A percentile compares a stretch with the other conserved stretches of the same genome.
Conservation (phyloP, 1,284 basidiomycete genomes). For the Meira miltonrushii region DNA sequence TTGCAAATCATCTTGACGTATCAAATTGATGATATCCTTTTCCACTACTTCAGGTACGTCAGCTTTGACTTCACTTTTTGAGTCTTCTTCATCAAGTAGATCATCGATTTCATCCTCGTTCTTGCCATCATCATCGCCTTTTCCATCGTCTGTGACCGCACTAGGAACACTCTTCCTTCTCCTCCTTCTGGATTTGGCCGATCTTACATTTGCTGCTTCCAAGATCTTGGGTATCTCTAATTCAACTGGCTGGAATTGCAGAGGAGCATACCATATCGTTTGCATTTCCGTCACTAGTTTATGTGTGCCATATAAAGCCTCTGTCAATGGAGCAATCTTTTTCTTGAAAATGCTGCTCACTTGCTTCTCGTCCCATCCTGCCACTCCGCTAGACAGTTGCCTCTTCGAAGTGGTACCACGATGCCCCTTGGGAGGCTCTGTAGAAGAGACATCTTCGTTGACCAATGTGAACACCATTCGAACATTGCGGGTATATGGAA, state of each 20-base stretch:
- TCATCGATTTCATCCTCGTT: conserved; percentile 23
- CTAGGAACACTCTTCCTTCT: too few relatives aligned
- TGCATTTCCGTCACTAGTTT: conserved; percentile 91
- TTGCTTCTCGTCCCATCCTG: not conserved
- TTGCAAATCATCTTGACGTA: conserved; percentile 43
- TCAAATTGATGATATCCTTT: conserved; percentile 15
- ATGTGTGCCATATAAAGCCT: conserved; percentile 59
- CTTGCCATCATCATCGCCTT: not conserved
- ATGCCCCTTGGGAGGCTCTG: conserved; percentile 1
- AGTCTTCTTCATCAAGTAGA: conserved; percentile 3
- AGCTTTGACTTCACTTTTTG: conserved; percentile 7
- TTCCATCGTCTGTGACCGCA: not conserved
- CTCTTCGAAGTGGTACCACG: not conserved
- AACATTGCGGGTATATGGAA: conserved; percentile 38
- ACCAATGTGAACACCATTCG: conserved; percentile 46
- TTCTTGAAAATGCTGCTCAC: conserved; percentile 5
- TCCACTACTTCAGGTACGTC: conserved; percentile 14
- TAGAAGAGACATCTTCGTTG: conserved; percentile 35
- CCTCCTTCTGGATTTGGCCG: too few relatives aligned
- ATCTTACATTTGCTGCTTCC: not conserved
- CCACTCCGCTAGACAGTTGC: conserved; percentile 15
- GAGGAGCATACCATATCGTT: conserved; percentile 81
- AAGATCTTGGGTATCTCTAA: conserved; percentile 14
- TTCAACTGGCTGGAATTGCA: conserved; percentile 68
- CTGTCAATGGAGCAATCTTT: conserved; percentile 13